Conservation (phyloP, 257 asterid species). For the Rauvolfia tetraphylla region DNA sequence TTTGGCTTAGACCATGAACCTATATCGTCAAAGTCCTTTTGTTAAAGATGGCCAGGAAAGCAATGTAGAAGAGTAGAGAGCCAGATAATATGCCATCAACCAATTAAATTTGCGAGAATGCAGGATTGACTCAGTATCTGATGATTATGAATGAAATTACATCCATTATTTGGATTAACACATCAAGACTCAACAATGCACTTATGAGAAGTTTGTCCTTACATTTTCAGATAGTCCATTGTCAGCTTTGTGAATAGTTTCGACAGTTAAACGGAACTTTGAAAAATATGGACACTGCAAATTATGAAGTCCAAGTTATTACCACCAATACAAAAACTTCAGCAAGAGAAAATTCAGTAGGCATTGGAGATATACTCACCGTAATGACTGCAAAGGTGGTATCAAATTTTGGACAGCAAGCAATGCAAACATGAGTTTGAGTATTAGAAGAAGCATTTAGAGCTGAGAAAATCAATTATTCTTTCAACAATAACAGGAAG, state of each 20-base stretch:
- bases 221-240: slow-evolving; percentile 74
- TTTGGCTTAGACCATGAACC: slow-evolving; percentile 72
- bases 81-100: not conserved
- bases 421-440: slow-evolving; percentile 12
- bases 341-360: not conserved
- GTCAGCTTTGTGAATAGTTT: slow-evolving; percentile 70
- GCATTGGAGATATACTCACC: slow-evolving; percentile 32
- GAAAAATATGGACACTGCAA: slow-evolving; percentile 83
- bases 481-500: slow-evolving; percentile 2
- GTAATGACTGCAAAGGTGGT: slow-evolving; percentile 54
- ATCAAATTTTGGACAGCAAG: slow-evolving; percentile 26
- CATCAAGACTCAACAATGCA: too few relatives aligned
- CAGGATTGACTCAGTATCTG: not conserved
- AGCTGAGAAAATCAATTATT: not conserved
- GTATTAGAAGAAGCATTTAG: slow-evolving; percentile 10
- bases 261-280: slow-evolving; percentile 66
- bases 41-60: not conserved
- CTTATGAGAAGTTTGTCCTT: slow-evolving; percentile 23
- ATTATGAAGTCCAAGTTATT: slow-evolving; percentile 7
- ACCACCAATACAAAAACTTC: slow-evolving; percentile 14
- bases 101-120: not conserved
- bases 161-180: not conserved
- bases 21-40: slow-evolving; percentile 18
- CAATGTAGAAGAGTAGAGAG: not conserved
- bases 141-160: not conserved